A percentile compares a stretch with the other conserved stretches of the same genome.
Evolutionary conservation across 2,329 filamentous ascomycete genomes (phyloP).

Genomic region (Geoglossum cookeanum): DNA sequence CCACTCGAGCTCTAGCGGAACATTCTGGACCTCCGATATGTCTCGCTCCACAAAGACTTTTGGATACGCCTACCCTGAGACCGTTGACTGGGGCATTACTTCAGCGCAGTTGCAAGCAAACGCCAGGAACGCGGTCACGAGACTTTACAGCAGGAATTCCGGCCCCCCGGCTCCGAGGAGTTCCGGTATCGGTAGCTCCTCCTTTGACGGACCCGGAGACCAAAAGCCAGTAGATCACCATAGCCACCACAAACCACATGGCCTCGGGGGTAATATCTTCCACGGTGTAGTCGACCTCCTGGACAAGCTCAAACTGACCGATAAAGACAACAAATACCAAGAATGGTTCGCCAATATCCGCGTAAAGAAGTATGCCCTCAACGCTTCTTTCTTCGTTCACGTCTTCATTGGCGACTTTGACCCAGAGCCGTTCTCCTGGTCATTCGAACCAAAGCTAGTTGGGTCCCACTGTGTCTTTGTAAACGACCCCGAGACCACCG

Average conservation of each 20-base stretch:
- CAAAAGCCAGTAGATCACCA: background rate
- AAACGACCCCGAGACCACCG: conserved; percentile 6
- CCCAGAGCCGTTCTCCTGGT: conserved; percentile 11
- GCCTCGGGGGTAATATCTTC: conserved; percentile 1
- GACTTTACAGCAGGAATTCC: conserved; percentile 34
- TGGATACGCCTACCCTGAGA: conserved; percentile 59
- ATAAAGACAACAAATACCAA: conserved; percentile 25
- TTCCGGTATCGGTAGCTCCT: background rate
- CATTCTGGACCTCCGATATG: conserved; percentile 48
- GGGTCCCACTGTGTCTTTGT: conserved; percentile 20
- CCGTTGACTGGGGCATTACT: conserved; percentile 23
- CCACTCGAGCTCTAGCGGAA: conserved; percentile 34
- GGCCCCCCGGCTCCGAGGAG: background rate
- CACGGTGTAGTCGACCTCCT: conserved; percentile 11
- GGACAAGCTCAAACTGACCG: conserved; percentile 17
- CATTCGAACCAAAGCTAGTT: conserved; percentile 14
- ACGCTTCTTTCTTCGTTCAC: conserved; percentile 43
- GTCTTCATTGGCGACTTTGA: conserved; percentile 40
- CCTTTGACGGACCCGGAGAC: background rate
- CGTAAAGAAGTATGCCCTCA: conserved; percentile 39
- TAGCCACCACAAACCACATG: background rate
- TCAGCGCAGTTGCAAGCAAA: conserved; percentile 21
- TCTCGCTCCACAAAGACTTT: conserved; percentile 41
- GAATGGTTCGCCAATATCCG: conserved; percentile 53
- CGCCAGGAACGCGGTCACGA: conserved; percentile 36